Percentiles rank a stretch among this genome's conserved stretches.
phyloP scores from a whole-genome alignment of 768 basidiomycete genomes.

The Strobilomyces confusus region DNA sequence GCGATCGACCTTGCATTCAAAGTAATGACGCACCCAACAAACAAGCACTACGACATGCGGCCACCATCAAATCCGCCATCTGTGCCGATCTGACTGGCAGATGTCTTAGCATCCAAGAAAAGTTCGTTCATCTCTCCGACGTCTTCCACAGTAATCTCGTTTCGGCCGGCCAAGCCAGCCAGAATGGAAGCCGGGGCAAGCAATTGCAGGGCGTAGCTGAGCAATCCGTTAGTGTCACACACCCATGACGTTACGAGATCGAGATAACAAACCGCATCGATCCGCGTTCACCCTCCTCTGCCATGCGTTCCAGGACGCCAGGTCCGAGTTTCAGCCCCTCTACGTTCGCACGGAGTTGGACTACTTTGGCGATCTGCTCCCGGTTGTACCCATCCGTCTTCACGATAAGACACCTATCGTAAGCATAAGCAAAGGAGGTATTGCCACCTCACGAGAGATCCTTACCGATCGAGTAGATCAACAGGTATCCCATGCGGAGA shows the following conservation, averaged over 20 bases:
- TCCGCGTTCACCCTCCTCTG: slow-evolving; percentile 76
- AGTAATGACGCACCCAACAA: slow-evolving; percentile 5
- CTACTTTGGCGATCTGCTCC: slow-evolving; percentile 82
- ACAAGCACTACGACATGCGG: slow-evolving; percentile 24
- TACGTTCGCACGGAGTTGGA: slow-evolving; percentile 79
- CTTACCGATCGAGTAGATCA: slow-evolving; percentile 87
- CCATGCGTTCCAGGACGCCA: slow-evolving; percentile 76
- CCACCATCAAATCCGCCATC: slow-evolving; percentile 22
- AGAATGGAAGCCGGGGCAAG: slow-evolving; percentile 90
- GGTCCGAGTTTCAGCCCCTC: slow-evolving; percentile 77
- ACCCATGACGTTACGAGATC: slow-evolving; percentile 1
- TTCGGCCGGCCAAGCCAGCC: slow-evolving; percentile 69
- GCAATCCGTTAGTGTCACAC: slow-evolving; percentile 8
- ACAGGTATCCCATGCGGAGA: slow-evolving; percentile 92
- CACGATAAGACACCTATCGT: slow-evolving; percentile 83
- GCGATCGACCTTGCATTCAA: slow-evolving; percentile 1
- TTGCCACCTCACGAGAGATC: slow-evolving; percentile 1
- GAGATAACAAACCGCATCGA: slow-evolving; percentile 62
- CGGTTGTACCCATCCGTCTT: slow-evolving; percentile 81
- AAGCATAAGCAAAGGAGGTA: slow-evolving; percentile 4
- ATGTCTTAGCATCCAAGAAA: slow-evolving; percentile 91
- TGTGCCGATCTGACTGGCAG: slow-evolving; percentile 45
- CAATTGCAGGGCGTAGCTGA: slow-evolving; percentile 85
- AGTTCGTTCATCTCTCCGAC: slow-evolving; percentile 91
- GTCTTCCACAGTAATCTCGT: slow-evolving; percentile 82